phyloP scores from a whole-genome alignment of 768 basidiomycete genomes.

The Pleurotus eryngii region DNA sequence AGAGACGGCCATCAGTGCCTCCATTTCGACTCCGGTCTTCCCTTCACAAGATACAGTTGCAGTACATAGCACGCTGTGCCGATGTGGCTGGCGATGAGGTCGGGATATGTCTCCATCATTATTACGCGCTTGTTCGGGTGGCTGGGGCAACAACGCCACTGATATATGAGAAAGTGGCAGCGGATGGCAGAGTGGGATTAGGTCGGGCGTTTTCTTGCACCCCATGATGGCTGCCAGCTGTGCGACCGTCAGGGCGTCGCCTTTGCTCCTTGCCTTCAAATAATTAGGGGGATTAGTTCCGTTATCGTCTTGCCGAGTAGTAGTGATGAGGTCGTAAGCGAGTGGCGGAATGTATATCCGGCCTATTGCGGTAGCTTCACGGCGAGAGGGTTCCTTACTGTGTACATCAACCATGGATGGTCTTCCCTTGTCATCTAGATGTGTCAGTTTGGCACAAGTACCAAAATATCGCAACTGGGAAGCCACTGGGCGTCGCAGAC shows the following conservation, averaged over 20 bases:
- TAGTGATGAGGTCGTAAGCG: constrained; percentile 64
- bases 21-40: constrained; percentile 91
- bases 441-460: constrained; percentile 47
- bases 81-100: constrained; percentile 29
- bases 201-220: constrained; percentile 75
- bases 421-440: constrained; percentile 67
- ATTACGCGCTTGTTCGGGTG: constrained; percentile 6
- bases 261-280: constrained; percentile 56
- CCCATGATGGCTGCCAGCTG: constrained; percentile 89
- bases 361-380: constrained; percentile 74
- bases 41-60: constrained; percentile 76
- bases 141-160: constrained; percentile 56
- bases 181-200: constrained; percentile 89
- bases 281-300: constrained; percentile 8
- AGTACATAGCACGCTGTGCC: constrained; percentile 54
- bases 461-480: constrained; percentile 20
- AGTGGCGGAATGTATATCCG: constrained; percentile 61
- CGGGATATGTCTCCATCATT: not conserved
- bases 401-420: constrained; percentile 85
- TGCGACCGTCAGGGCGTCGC: constrained; percentile 69
- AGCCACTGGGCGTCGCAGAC: constrained; percentile 13
- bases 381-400: constrained; percentile 55
- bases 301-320: constrained; percentile 28
- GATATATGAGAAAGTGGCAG: constrained; percentile 68
- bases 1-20: constrained; percentile 83